Percentiles rank a stretch among this genome's conserved stretches.
Conservation (phyloP, 108 stramenopile species). For the Discostella stelligeroides region DNA sequence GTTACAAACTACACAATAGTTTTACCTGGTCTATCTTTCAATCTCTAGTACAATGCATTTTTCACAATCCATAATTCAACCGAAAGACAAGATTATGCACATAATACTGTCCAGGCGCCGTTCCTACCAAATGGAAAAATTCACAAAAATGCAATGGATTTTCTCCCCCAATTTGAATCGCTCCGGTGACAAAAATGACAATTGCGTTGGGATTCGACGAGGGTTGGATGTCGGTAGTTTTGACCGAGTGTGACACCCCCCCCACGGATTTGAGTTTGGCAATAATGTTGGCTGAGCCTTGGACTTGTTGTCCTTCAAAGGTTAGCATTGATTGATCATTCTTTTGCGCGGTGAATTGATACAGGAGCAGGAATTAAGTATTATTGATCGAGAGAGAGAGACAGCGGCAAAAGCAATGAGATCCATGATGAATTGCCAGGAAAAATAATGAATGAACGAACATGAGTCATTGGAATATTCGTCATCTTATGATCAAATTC, state of each 20-base stretch:
- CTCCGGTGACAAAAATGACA: constrained; percentile 88
- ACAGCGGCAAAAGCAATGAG: too few relatives aligned
- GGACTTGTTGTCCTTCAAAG: constrained; percentile 84
- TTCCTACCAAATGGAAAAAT: constrained; percentile 89
- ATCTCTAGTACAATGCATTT: not conserved
- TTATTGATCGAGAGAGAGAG: constrained; percentile 6
- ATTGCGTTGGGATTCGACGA: constrained; percentile 59
- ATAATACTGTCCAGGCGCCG: constrained; percentile 88
- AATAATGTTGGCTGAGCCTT: constrained; percentile 67
- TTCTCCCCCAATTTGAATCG: constrained; percentile 78
- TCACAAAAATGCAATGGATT: constrained; percentile 96
- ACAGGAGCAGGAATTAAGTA: not conserved
- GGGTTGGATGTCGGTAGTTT: constrained; percentile 90
- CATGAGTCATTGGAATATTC: too few relatives aligned
- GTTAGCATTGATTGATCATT: constrained; percentile 76
- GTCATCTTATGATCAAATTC: too few relatives aligned
- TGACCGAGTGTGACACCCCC: constrained; percentile 65
- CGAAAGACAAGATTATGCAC: constrained; percentile 95
- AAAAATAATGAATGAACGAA: too few relatives aligned
- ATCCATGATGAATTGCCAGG: too few relatives aligned
- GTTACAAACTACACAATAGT: not conserved
- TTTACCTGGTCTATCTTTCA: not conserved
- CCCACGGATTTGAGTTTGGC: constrained; percentile 71
- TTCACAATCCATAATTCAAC: constrained; percentile 90
- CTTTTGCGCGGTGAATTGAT: constrained; percentile 30